A percentile compares a stretch with the other conserved stretches of the same genome.
These are phyloP conservation scores for Spathaspora girioi DNA, from an alignment of 805 yeast genomes.

Conservation along the genomic window DNA sequence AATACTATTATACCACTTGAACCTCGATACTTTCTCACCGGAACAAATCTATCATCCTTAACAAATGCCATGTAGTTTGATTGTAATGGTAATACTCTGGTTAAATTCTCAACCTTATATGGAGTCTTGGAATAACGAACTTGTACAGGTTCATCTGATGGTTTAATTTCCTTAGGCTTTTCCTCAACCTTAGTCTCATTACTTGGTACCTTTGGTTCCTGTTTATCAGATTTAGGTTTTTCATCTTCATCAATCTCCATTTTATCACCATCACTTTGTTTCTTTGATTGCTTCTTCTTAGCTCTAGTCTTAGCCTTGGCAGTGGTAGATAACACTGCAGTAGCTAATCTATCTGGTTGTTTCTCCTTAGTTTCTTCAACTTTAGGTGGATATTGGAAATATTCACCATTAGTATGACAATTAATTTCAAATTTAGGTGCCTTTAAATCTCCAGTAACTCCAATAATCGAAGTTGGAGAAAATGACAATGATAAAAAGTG, in stretches of 20 bases:
- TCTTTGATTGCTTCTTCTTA: conserved; percentile 53
- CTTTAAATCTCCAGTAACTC: conserved; percentile 74
- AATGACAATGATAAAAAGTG: conserved; percentile 91
- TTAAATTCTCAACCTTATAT: conserved; percentile 70
- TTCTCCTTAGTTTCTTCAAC: conserved; percentile 73
- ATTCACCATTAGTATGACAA: conserved; percentile 75
- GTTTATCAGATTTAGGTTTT: conserved; percentile 8
- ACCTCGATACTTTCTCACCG: conserved; percentile 74
- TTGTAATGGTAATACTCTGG: conserved; percentile 89
- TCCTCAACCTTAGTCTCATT: conserved; percentile 13
- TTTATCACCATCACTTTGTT: conserved; percentile 43
- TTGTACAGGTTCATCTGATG: conserved; percentile 29
- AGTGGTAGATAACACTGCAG: conserved; percentile 93
- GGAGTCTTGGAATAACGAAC: conserved; percentile 60
- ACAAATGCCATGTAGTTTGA: conserved; percentile 75
- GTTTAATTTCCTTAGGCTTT: conserved; percentile 31
- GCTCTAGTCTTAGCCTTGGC: conserved; percentile 93
- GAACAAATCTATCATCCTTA: conserved; percentile 72
- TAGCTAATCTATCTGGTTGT: conserved; percentile 82
- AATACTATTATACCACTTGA: conserved; percentile 70
- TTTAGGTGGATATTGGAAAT: conserved; percentile 88
- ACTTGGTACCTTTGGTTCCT: conserved; percentile 6
- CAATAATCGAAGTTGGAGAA: conserved; percentile 87
- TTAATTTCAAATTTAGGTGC: conserved; percentile 80
- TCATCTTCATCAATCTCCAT: conserved; percentile 38